A percentile compares a stretch with the other conserved stretches of the same genome.
phyloP scores from a whole-genome alignment of 2,329 filamentous ascomycete species.

The Proliferodiscus dingleyae region DNA sequence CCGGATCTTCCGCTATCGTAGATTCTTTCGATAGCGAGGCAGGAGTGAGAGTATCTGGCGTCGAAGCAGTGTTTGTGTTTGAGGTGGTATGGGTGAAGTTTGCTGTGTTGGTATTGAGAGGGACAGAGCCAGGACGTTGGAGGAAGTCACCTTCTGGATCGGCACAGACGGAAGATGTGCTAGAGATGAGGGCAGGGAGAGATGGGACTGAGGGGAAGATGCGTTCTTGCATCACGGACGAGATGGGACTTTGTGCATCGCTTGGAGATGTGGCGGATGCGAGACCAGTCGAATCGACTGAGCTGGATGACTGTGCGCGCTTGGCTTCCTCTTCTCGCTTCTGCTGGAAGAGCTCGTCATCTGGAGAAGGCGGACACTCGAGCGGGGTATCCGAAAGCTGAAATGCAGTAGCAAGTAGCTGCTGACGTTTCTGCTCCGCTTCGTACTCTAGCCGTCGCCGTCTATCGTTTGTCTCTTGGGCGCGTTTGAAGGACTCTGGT shows the following conservation, averaged over 20 bases:
- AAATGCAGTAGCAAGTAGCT: constrained; percentile 11
- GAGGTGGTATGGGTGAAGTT: too few relatives aligned
- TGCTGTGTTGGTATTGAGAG: too few relatives aligned
- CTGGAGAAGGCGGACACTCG: constrained; percentile 43
- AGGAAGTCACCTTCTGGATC: constrained; percentile 59
- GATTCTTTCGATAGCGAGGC: constrained; percentile 23
- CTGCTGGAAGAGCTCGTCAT: constrained; percentile 35
- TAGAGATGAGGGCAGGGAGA: constrained; percentile 57
- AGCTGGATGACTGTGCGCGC: constrained; percentile 28
- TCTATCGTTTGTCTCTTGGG: constrained; percentile 30
- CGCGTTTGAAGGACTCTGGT: constrained; percentile 37
- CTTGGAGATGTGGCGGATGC: constrained; percentile 35
- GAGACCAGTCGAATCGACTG: constrained; percentile 34
- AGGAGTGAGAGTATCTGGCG: constrained; percentile 28
- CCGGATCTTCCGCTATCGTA: constrained; percentile 6
- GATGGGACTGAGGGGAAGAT: constrained; percentile 57
- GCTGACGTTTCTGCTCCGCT: constrained; percentile 31
- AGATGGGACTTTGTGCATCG: constrained; percentile 27
- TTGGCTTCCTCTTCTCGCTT: constrained; percentile 19
- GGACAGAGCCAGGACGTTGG: constrained; percentile 42
- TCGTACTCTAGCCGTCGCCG: constrained; percentile 33
- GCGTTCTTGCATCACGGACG: constrained; percentile 39
- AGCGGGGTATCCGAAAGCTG: constrained; percentile 25
- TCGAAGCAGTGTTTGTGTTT: constrained; percentile 30
- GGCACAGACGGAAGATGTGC: constrained; percentile 59